Evolutionary conservation across 2,329 filamentous ascomycete species (phyloP), one percentile per base, ranked within the genome.

Genomic region (Fusarium mangiferae): DNA sequence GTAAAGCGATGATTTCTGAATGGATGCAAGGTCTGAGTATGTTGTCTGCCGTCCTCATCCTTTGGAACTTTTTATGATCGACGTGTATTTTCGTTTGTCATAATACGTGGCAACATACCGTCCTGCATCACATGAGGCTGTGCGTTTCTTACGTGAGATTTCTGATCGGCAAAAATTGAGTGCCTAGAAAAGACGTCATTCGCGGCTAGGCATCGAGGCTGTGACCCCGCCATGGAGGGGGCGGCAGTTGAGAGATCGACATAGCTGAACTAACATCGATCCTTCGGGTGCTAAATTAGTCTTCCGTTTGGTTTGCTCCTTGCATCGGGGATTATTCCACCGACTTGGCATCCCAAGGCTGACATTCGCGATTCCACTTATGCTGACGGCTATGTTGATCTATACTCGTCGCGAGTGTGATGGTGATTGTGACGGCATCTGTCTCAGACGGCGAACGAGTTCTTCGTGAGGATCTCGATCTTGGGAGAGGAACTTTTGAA

Each of bases 371-470:
- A 30, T 55, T 41, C 4, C 20, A 14, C 12, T 41, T 55, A 2
- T 11, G 15, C 11, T 24, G 36, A 24, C 22, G 10, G 7, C 2
- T 7, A 9, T 42, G 36, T 17, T 18, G 26, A 55, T 55, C 51
- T 18, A 30, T 55, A 10, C 14, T 13, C 24, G 11, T 52, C 2
- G 1, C 1, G 35, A 28, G 6, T 0, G 35, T 55, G 20, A 55
- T n/a, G 1, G 24, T 14, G 5, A 39, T 30, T 5, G 26, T 18
- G 35, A 55, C 10, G 4, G 4, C 0, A 36, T 30, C 5, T 42
- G 15, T 24, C 35, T 55, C 26, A 55, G 15, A 7, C 20, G 0
- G 7, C 1, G 3, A 10, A 10, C 14, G 1, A 28, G 11, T 18
- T 7, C 3, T 0, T 30, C 2, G 28, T 30, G 28, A 30, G 28